These are phyloP conservation scores for Penicillium simplicissimum DNA, from an alignment of 495 filamentous ascomycete species.

Conservation along the genomic window DNA sequence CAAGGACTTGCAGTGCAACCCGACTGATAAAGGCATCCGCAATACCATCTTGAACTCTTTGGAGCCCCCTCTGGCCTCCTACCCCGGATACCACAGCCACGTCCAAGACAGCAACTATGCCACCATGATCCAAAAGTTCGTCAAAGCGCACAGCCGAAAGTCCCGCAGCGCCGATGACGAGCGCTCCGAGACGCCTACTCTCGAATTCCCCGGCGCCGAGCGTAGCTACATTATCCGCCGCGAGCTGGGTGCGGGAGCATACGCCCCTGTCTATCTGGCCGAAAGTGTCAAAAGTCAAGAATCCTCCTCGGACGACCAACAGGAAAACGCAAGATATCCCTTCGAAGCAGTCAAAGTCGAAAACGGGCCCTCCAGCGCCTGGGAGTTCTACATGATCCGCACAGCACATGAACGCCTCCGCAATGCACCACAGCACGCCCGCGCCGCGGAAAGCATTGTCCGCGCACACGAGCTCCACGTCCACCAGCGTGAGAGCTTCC, in stretches of 20 bases:
- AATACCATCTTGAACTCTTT: conserved; percentile 70
- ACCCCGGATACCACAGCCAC: conserved; percentile 77
- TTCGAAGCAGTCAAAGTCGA: conserved; percentile 95
- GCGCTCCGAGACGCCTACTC: conserved; percentile 61
- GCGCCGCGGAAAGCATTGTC: conserved; percentile 73
- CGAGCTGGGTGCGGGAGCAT: conserved; percentile 92
- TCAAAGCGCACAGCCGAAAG: conserved; percentile 64
- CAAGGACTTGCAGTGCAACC: conserved; percentile 82
- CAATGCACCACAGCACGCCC: conserved; percentile 37
- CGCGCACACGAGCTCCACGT: conserved; percentile 85
- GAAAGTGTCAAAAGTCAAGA: conserved; percentile 63
- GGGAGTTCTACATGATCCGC: conserved; percentile 97
- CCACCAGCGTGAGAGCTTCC: conserved; percentile 80
- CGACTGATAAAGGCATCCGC: conserved; percentile 72
- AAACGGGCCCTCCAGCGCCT: conserved; percentile 72
- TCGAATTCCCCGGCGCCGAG: conserved; percentile 63
- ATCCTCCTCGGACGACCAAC: conserved; percentile 42
- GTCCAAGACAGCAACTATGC: conserved; percentile 58
- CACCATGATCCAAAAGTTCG: conserved; percentile 75
- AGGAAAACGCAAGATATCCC: conserved; percentile 42
- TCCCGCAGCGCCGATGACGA: conserved; percentile 51
- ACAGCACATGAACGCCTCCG: conserved; percentile 73
- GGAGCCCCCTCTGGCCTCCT: conserved; percentile 68
- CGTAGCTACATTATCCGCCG: conserved; percentile 73
- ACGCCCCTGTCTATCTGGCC: conserved; percentile 89